Conservation (phyloP, 805 yeast genomes). For the Yarrowia porcina region DNA sequence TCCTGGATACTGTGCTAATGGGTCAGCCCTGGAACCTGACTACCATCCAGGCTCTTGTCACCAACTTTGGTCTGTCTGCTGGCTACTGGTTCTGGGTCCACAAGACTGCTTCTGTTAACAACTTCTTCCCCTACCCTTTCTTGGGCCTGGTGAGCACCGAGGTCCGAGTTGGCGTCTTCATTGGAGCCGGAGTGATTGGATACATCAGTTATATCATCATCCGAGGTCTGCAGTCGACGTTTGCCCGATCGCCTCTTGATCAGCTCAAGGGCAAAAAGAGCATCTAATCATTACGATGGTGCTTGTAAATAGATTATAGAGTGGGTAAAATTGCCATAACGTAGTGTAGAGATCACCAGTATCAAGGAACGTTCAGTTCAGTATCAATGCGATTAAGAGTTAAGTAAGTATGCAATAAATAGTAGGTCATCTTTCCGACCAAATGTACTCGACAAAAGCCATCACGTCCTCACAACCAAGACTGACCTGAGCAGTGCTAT, state of each 20-base stretch:
- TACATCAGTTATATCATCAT: slow-evolving; percentile 30
- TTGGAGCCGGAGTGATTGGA: slow-evolving; percentile 30
- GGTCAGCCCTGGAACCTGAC: slow-evolving; percentile 33
- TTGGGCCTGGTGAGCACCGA: slow-evolving; percentile 31
- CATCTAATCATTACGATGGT: not conserved
- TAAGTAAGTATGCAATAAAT: not conserved
- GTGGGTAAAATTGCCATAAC: no score
- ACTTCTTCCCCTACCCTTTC: slow-evolving; percentile 40
- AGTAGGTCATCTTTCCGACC: slow-evolving; percentile 17
- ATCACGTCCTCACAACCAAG: slow-evolving; percentile 9
- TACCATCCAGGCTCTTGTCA: slow-evolving; percentile 28
- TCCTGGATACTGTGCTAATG: slow-evolving; percentile 34
- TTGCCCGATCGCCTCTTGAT: slow-evolving; percentile 5
- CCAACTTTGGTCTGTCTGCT: slow-evolving; percentile 31
- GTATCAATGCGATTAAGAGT: not conserved
- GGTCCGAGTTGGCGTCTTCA: slow-evolving; percentile 32
- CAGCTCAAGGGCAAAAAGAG: not conserved
- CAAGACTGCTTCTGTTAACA: slow-evolving; percentile 33
- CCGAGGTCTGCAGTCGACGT: slow-evolving; percentile 30
- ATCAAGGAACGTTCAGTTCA: no score
- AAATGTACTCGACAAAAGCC: slow-evolving; percentile 26
- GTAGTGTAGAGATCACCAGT: no score
- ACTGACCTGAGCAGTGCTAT: slow-evolving; percentile 13
- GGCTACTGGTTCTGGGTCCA: slow-evolving; percentile 41
- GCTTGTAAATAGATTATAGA: not conserved